Evolutionary conservation across 768 basidiomycete species (phyloP), one percentile per base, ranked within the genome.

Genomic region (Phlebiopsis flavidoalba): DNA sequence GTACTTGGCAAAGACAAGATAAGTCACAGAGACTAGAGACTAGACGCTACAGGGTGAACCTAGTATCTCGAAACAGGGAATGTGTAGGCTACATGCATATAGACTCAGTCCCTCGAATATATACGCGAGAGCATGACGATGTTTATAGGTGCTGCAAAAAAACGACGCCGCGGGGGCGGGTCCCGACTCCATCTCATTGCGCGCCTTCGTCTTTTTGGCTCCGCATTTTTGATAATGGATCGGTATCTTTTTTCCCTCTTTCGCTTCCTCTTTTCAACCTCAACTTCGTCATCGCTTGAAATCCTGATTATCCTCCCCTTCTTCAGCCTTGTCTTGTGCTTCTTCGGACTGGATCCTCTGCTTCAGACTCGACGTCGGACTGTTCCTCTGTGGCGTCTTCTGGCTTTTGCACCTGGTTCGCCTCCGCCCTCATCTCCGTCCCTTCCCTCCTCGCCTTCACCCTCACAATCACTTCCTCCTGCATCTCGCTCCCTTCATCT

Each of bases 81-180:
- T 31, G 26, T 31, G 26, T 31, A 31, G 26, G 26, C 26, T 31
- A 31, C 26, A 6, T 31, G n/a, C n/a, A 31, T 31, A 31, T 31
- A 31, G 6, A 31, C n/a, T n/a, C 26, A 31, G 2, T 31, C n/a
- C n/a, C n/a, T 31, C 26, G 26, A 31, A 31, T 31, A 31, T 31
- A 31, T 31, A 31, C 26, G 6, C 26, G 26, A 31, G 26, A 31
- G 26, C 26, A 6, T n/a, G 26, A 31, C 26, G 26, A n/a, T 3
- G 40, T 7, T 66, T 72, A 89, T 61, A 91, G 71, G 50, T 79
- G n/a, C 86, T 54, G 82, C 79, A 67, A 91, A 91, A n/a, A 71
- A 91, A 91, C 19, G 81, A 76, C 14, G 76, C 75, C 24, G 85
- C 82, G 14, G 14, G 7, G 11, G 76, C 75, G n/a, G n/a, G 24